A percentile compares a stretch with the other conserved stretches of the same genome.
Evolutionary conservation across 768 basidiomycete genomes (phyloP).

Genomic region (Mycena chlorophos): DNA sequence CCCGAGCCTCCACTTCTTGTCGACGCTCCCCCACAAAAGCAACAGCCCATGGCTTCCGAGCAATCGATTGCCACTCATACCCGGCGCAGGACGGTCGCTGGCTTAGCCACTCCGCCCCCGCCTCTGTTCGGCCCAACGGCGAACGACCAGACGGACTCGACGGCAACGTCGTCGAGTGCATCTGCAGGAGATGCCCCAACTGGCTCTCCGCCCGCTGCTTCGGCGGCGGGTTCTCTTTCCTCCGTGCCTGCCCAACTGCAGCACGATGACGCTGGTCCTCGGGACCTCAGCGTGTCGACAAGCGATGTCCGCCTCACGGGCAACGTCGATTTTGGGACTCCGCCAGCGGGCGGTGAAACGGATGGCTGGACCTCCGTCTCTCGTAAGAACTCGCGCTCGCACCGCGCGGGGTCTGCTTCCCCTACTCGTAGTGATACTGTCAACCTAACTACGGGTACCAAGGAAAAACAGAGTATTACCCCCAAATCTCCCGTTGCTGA

Average conservation of each 20-base stretch:
- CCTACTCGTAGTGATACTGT: background rate
- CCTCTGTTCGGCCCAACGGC: background rate
- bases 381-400: background rate
- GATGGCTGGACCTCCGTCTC: background rate
- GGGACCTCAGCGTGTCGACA: background rate
- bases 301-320: background rate
- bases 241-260: background rate
- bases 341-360: background rate
- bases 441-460: background rate
- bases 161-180: background rate
- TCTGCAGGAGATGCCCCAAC: background rate
- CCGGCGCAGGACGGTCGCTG: background rate
- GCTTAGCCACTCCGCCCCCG: background rate
- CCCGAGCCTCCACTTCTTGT: background rate
- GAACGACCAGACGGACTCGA: background rate
- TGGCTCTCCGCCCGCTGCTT: background rate
- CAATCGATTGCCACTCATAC: background rate
- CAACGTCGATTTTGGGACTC: background rate
- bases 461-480: background rate
- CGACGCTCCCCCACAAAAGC: background rate
- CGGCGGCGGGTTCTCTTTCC: background rate
- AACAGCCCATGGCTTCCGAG: background rate
- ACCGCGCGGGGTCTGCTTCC: background rate
- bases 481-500: background rate
- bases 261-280: background rate